Base-by-base conservation (phyloP, 345 rosid species). In the Salix caprea region DNA sequence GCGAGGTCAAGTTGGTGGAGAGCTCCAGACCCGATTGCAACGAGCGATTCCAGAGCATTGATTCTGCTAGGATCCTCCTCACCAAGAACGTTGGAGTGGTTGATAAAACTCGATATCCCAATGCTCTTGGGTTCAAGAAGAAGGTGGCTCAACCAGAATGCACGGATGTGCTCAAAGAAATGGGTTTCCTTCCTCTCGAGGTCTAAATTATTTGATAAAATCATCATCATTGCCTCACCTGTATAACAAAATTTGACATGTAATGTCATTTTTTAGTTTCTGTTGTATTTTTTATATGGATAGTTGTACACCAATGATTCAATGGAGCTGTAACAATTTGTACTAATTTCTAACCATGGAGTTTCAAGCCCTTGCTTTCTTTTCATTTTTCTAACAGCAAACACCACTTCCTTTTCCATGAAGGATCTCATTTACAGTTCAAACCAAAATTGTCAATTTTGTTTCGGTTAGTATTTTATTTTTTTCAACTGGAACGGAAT, bases 101-200 rank as follows among this genome's bases (percentile, higher is more conserved):
- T 15, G 30, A 75, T 19, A 39, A 40, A n/a, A 30, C 12, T 14
- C 79, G 82, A 6, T 80, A 30, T 23, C 76, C 72, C 62, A 80
- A 75, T 65, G 44, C 76, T 61, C 39, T 80, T 37, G 82, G 82
- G 56, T 80, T 15, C 75, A 75, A 16, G 79, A 52, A 13, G 7
- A 26, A 54, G 21, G 46, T 16, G 11, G 78, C 79, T 34, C 12
- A 32, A 18, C 54, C 68, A 11, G 48, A 42, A 8, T 80, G 82
- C 65, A 72, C 14, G 2, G 7, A 71, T 21, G 36, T 75, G 52
- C 71, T 80, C 39, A 2, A 32, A 4, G 72, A 75, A 5, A 64
- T 80, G 73, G 82, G 82, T 9, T 78, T 78, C 72, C 56, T 68
- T 67, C 77, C 77, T 77, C 13, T 76, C 44, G 30, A 77, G 28